Percentiles rank a stretch among this genome's conserved stretches.
These are phyloP conservation scores for Alternaria ethzedia DNA, from an alignment of 2,329 filamentous ascomycete genomes.

Conservation along the genomic window DNA sequence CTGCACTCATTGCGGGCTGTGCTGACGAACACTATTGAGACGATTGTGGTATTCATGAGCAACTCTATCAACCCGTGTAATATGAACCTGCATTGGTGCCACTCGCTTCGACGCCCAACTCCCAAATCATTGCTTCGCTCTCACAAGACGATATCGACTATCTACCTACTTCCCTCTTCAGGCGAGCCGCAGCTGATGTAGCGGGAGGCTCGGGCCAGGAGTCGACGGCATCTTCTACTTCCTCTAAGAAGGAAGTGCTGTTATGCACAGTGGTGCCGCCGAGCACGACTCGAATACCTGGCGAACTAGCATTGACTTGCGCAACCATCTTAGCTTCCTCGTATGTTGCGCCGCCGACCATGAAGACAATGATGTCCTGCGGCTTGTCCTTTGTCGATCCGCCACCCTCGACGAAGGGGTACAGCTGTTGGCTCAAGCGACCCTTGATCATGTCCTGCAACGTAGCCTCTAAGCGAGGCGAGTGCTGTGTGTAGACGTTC, in stretches of 20 bases:
- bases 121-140: background rate
- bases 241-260: constrained; percentile 83
- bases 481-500: constrained; percentile 98
- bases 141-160: constrained; percentile 21
- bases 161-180: constrained; percentile 67
- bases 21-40: background rate
- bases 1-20: background rate
- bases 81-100: background rate
- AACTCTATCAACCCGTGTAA: constrained; percentile 1
- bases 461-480: constrained; percentile 83
- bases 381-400: constrained; percentile 91
- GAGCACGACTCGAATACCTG: constrained; percentile 86
- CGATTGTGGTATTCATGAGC: background rate
- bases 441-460: constrained; percentile 95
- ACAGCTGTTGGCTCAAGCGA: constrained; percentile 81
- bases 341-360: constrained; percentile 91
- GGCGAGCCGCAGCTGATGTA: constrained; percentile 63
- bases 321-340: constrained; percentile 97
- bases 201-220: constrained; percentile 75
- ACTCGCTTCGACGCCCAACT: constrained; percentile 3
- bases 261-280: constrained; percentile 91
- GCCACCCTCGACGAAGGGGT: constrained; percentile 90
- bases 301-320: constrained; percentile 89
- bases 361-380: constrained; percentile 94
- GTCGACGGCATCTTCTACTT: constrained; percentile 86